phyloP scores from a whole-genome alignment of 495 filamentous ascomycete genomes.

The Bryoglossum gracile region DNA sequence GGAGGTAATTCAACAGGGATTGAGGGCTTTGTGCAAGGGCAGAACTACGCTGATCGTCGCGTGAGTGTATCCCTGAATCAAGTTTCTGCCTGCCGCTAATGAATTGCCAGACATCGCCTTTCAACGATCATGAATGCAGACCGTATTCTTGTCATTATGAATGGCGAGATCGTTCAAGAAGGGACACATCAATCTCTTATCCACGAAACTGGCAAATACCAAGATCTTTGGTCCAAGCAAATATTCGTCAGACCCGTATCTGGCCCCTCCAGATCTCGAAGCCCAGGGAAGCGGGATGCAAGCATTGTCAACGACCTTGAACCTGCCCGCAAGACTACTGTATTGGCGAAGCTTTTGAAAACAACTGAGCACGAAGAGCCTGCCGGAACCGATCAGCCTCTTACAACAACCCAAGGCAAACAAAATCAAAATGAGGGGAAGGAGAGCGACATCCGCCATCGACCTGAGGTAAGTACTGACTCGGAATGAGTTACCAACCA shows the following conservation, averaged over 20 bases:
- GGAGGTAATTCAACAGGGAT: conserved; percentile 60
- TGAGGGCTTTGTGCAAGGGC: conserved; percentile 46
- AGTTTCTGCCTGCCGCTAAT: background rate
- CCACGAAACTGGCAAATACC: conserved; percentile 47
- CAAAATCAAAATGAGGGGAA: background rate
- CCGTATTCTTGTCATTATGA: conserved; percentile 56
- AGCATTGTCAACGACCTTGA: conserved; percentile 38
- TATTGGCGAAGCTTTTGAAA: conserved; percentile 30
- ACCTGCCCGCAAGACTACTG: conserved; percentile 26
- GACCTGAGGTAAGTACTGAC: conserved; percentile 19
- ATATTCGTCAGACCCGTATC: conserved; percentile 41
- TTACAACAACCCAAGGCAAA: no score
- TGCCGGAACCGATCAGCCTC: no score
- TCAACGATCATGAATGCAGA: conserved; percentile 68
- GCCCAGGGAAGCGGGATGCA: conserved; percentile 19
- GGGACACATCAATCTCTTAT: conserved; percentile 58
- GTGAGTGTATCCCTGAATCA: conserved; percentile 31
- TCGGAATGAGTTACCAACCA: conserved; percentile 24
- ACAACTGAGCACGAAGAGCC: conserved; percentile 6
- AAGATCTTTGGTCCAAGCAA: conserved; percentile 56
- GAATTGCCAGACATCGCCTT: conserved; percentile 45
- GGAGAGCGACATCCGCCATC: background rate
- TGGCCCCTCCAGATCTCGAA: conserved; percentile 25
- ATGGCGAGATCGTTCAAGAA: conserved; percentile 57
- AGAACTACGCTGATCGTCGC: conserved; percentile 59